Evolutionary conservation across 148 eudicot species (phyloP).

Genomic region (Vaccinium vitisidaea): DNA sequence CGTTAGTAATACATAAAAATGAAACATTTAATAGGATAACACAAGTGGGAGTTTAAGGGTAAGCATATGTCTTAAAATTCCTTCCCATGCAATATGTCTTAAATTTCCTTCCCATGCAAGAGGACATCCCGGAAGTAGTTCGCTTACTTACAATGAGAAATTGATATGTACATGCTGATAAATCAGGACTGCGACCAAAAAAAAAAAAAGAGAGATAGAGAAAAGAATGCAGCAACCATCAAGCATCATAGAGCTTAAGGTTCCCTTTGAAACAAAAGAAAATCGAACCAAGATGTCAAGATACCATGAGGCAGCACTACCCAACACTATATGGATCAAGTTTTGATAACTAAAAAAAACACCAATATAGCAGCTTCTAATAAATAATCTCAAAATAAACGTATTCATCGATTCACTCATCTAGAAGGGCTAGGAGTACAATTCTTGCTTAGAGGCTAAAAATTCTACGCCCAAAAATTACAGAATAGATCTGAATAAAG

Average conservation of each 20-base stretch:
- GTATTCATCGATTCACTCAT: not conserved
- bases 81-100: not conserved
- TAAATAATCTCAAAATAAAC: not conserved
- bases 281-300: not conserved
- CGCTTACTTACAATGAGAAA: not conserved
- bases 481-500: not conserved
- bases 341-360: not conserved
- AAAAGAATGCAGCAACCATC: not conserved
- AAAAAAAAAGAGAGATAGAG: not conserved
- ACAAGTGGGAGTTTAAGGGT: not conserved
- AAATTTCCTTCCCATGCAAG: not conserved
- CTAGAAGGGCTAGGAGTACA: not conserved
- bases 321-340: not conserved
- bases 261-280: slow-evolving; percentile 6
- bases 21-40: not conserved
- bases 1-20: not conserved
- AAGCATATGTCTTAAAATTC: not conserved
- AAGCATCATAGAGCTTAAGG: not conserved
- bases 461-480: not conserved
- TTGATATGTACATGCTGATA: not conserved
- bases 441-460: not conserved
- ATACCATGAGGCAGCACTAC: not conserved
- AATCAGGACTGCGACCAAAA: not conserved
- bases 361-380: not conserved
- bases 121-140: not conserved